Base-by-base conservation (phyloP, 345 rosid genomes). In the Brassica nigra region DNA sequence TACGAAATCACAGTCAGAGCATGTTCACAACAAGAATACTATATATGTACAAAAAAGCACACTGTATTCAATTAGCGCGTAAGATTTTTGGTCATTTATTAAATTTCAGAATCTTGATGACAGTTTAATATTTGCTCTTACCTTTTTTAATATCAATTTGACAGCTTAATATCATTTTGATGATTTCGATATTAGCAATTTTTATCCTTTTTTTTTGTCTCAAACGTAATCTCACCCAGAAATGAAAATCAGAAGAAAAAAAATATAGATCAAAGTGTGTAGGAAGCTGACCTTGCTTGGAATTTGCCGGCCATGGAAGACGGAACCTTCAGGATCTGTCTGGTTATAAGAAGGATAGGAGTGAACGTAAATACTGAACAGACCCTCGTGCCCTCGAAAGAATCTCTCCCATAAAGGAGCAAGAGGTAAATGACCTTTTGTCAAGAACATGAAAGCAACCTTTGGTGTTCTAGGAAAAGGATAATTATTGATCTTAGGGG, bases 381-480 rank as follows among this genome's bases (percentile, higher is more conserved):
- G 64, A 29, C 84, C 93, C 74, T 86, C 75, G 66, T 92, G 82
- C 0, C 98, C 96, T 62, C 80, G 67, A 81, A 94, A 94, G 82
- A 94, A 94, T 59, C 74, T 86, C 65, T 92, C 97, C 98, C 98
- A 94, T 65, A 94, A 39, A 10, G 90, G 94, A 81, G 93, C 96
- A 78, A 94, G 66, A 23, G 88, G 68, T 73, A 94, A 87, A 10
- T 87, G 87, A 27, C 94, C 94, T 71, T 86, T 89, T 2, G 88
- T 86, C 88, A 94, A 80, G 86, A 92, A 94, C 98, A 94, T 57
- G 86, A 92, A 92, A 4, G 97, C 98, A 37, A 94, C 85, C 73
- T 90, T 90, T 5, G 89, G 97, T 28, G 81, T 83, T 61, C 89
- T 73, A 3, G 82, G 71, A 67, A 83, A 87, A 23, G 94, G 97